Conservation (phyloP, 1,284 basidiomycete genomes). For the Phellopilus nigrolimitatus region DNA sequence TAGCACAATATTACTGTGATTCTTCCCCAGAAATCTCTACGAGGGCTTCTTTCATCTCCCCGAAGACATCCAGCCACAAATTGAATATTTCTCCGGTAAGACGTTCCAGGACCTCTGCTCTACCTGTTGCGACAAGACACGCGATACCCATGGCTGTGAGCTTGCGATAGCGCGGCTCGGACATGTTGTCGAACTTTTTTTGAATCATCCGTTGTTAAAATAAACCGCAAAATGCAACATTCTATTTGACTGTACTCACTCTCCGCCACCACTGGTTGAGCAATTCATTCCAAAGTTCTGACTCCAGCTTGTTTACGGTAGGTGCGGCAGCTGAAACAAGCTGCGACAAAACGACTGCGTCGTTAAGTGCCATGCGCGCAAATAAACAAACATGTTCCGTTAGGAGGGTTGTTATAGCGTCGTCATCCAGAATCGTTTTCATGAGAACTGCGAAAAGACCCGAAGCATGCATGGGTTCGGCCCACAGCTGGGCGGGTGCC, state of each 20-base stretch:
- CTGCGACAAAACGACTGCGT: constrained; percentile 59
- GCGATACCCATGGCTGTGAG: constrained; percentile 72
- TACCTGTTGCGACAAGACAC: constrained; percentile 63
- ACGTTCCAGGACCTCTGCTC: constrained; percentile 63
- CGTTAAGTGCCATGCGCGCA: constrained; percentile 60
- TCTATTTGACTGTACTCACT: too few relatives aligned
- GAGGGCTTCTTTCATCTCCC: constrained; percentile 74
- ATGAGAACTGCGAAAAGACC: constrained; percentile 63
- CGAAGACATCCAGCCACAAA: constrained; percentile 86
- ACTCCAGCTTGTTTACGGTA: constrained; percentile 43
- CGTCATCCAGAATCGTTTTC: constrained; percentile 54
- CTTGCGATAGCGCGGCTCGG: constrained; percentile 71
- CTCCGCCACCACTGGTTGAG: constrained; percentile 79
- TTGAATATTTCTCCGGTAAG: constrained; percentile 77
- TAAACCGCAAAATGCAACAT: not conserved
- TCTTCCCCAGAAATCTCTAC: constrained; percentile 33
- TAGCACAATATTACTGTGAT: constrained; percentile 32
- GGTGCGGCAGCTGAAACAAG: constrained; percentile 58
- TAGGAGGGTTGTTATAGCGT: constrained; percentile 50
- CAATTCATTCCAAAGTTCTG: constrained; percentile 55
- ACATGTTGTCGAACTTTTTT: constrained; percentile 87
- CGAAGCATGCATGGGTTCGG: constrained; percentile 61
- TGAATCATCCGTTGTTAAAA: too few relatives aligned
- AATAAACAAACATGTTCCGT: constrained; percentile 66
- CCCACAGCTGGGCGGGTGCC: constrained; percentile 59